Evolutionary conservation across 2,329 filamentous ascomycete genomes (phyloP).

Genomic region (Exophiala oligosperma): DNA sequence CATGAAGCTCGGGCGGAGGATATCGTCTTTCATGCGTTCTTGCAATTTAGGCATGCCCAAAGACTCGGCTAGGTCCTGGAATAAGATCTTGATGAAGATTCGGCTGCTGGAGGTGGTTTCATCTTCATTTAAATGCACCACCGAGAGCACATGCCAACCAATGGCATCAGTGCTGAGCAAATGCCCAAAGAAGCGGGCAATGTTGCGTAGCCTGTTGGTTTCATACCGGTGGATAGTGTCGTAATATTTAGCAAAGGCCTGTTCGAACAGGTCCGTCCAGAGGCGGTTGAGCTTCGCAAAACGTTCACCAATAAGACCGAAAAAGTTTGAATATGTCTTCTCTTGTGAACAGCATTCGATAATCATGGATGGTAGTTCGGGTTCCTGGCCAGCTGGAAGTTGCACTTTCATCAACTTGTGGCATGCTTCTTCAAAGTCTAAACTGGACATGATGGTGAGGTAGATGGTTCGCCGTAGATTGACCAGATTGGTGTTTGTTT

Average conservation of each 20-base stretch:
- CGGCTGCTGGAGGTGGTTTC: constrained; percentile 95
- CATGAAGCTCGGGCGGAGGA: constrained; percentile 73
- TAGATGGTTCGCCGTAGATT: constrained; percentile 94
- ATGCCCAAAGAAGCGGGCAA: constrained; percentile 92
- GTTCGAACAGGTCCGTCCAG: constrained; percentile 91
- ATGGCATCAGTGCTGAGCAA: constrained; percentile 84
- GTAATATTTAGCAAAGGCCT: constrained; percentile 89
- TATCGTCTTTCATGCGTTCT: constrained; percentile 73
- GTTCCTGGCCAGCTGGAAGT: constrained; percentile 80
- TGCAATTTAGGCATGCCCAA: constrained; percentile 80
- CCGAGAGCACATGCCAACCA: constrained; percentile 84
- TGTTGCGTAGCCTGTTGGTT: constrained; percentile 91
- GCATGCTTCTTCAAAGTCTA: constrained; percentile 93
- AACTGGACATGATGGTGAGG: constrained; percentile 94
- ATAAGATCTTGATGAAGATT: constrained; percentile 98
- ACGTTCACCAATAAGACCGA: constrained; percentile 87
- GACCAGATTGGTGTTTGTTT: constrained; percentile 93
- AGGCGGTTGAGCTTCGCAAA: constrained; percentile 95
- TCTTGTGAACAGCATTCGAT: constrained; percentile 97
- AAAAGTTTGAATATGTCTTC: constrained; percentile 96
- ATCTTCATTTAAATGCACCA: constrained; percentile 89
- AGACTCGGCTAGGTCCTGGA: constrained; percentile 86
- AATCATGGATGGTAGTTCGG: constrained; percentile 92
- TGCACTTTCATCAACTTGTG: constrained; percentile 97
- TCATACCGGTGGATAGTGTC: constrained; percentile 97